These are phyloP conservation scores for Eleusine indica DNA, from an alignment of 176 grass and related monocot genomes.

Conservation along the genomic window DNA sequence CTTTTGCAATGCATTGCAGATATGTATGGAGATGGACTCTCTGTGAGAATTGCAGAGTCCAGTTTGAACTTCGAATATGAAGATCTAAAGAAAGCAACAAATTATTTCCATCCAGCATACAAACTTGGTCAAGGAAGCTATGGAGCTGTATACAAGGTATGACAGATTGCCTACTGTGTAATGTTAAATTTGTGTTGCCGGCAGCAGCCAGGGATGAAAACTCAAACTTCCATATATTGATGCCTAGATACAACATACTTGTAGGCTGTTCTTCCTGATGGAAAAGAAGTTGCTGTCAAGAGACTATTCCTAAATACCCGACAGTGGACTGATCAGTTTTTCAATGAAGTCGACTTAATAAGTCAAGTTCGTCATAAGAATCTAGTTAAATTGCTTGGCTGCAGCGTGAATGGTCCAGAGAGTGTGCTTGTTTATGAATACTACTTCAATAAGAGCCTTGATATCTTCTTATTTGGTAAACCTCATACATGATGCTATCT, in stretches of 20 bases:
- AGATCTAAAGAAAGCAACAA: slow-evolving; percentile 70
- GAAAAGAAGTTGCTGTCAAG: slow-evolving; percentile 88
- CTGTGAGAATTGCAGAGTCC: slow-evolving; percentile 62
- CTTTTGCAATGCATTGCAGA: slow-evolving; percentile 43
- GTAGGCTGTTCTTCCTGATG: slow-evolving; percentile 72
- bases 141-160: slow-evolving; percentile 83
- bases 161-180: slow-evolving; percentile 18
- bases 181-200: neutral
- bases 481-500: slow-evolving; percentile 3
- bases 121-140: slow-evolving; percentile 95
- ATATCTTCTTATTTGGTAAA: slow-evolving; percentile 84
- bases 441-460: slow-evolving; percentile 80
- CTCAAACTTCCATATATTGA: slow-evolving; percentile 14
- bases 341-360: slow-evolving; percentile 83
- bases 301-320: slow-evolving; percentile 77
- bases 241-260: neutral
- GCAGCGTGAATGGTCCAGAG: slow-evolving; percentile 80
- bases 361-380: slow-evolving; percentile 84
- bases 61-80: slow-evolving; percentile 81
- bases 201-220: neutral
- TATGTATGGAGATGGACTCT: slow-evolving; percentile 50
- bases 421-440: slow-evolving; percentile 92
- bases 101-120: slow-evolving; percentile 66
- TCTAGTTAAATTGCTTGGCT: slow-evolving; percentile 82
- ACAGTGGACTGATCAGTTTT: slow-evolving; percentile 81